A percentile compares a stretch with the other conserved stretches of the same genome.
These are phyloP conservation scores for Colletotrichum endophyticum DNA, from an alignment of 2,329 filamentous ascomycete genomes.

Conservation along the genomic window DNA sequence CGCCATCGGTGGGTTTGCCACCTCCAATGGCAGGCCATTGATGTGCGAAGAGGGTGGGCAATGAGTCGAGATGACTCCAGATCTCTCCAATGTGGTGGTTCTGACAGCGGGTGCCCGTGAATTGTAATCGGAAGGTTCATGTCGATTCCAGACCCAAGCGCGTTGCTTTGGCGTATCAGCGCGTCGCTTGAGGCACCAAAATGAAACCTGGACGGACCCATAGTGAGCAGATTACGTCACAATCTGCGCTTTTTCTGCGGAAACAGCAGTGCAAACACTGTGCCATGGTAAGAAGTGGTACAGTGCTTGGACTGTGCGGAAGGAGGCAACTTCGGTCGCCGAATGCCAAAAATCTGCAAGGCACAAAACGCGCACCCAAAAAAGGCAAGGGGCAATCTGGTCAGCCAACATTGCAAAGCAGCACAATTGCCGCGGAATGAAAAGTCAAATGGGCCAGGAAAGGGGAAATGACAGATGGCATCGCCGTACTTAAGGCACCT, in stretches of 20 bases:
- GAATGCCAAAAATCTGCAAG: conserved; percentile 17
- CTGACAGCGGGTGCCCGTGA: not conserved
- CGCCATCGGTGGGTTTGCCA: not conserved
- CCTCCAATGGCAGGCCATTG: not conserved
- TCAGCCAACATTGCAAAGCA: conserved; percentile 7
- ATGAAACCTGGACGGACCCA: conserved; percentile 18
- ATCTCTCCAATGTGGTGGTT: not conserved
- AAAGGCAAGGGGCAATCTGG: conserved; percentile 8
- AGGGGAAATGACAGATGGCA: not conserved
- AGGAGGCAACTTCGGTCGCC: not conserved
- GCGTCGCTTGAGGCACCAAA: not conserved
- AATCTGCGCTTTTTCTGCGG: not conserved
- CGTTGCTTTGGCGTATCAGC: conserved; percentile 7
- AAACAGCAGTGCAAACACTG: not conserved
- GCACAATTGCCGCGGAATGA: conserved; percentile 13
- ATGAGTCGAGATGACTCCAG: not conserved
- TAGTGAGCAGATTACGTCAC: conserved; percentile 19
- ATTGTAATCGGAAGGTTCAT: not conserved
- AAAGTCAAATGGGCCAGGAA: not conserved
- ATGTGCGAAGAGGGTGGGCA: not conserved
- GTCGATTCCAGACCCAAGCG: conserved; percentile 6
- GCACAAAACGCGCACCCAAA: conserved; percentile 19
- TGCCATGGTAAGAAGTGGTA: accelerated
- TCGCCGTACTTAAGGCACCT: not conserved
- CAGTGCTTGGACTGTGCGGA: not conserved